Conservation (phyloP, 2,329 filamentous ascomycete genomes). For the Ophiostoma piceae region DNA sequence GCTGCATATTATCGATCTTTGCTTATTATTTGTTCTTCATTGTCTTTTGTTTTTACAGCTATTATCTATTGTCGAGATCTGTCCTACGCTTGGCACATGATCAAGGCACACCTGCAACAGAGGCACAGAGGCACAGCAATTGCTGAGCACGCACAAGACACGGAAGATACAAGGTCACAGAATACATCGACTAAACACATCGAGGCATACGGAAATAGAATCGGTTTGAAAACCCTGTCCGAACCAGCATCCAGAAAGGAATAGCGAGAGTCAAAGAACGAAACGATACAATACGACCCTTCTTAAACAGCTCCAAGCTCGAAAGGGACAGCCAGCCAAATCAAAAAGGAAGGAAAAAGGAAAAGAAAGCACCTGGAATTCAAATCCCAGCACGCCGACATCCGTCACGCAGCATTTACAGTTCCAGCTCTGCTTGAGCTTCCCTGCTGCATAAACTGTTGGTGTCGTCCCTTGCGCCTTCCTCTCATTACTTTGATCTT, state of each 20-base stretch:
- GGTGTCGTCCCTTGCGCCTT: constrained; percentile 5
- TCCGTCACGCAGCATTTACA: not conserved
- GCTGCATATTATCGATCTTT: constrained; percentile 20
- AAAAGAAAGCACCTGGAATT: constrained; percentile 4
- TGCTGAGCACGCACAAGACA: not conserved
- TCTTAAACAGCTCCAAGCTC: constrained; percentile 13
- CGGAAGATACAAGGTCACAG: not conserved
- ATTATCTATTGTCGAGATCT: not conserved
- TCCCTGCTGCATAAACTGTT: not conserved
- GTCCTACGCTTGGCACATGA: constrained; percentile 13
- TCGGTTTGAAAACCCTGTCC: not conserved
- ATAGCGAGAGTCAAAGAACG: not conserved
- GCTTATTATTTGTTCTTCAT: not conserved
- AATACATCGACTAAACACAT: not conserved
- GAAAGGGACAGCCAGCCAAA: not conserved
- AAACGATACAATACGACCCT: constrained; percentile 14
- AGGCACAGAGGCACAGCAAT: constrained; percentile 1
- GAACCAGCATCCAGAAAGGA: not conserved
- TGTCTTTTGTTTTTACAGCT: not conserved
- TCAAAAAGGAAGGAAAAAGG: not conserved
- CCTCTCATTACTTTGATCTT: not conserved
- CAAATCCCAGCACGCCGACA: constrained; percentile 14
- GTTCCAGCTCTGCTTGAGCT: not conserved
- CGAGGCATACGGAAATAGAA: not conserved
- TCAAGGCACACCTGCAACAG: not conserved